A percentile compares a stretch with the other conserved stretches of the same genome.
Evolutionary conservation across 495 filamentous ascomycete genomes (phyloP).

Genomic region (Corynascus novoguineensis): DNA sequence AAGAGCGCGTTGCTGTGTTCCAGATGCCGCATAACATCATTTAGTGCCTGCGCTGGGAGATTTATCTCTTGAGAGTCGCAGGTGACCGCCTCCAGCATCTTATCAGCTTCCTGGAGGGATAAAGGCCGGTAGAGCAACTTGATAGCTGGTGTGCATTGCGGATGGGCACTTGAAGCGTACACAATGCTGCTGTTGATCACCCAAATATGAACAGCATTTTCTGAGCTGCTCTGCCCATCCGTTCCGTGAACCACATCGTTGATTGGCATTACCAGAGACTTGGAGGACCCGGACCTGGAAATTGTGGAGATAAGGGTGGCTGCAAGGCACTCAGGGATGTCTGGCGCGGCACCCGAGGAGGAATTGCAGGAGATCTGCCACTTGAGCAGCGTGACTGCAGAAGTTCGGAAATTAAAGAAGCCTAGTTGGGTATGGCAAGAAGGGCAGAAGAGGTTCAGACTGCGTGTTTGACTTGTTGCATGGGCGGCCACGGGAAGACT

Average conservation of each 20-base stretch:
- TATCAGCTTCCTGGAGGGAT: slow-evolving; percentile 42
- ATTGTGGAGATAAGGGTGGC: slow-evolving; percentile 43
- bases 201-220: slow-evolving; percentile 50
- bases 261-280: slow-evolving; percentile 43
- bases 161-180: slow-evolving; percentile 44
- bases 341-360: slow-evolving; percentile 19
- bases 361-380: slow-evolving; percentile 35
- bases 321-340: slow-evolving; percentile 41
- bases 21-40: slow-evolving; percentile 40
- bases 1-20: slow-evolving; percentile 48
- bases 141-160: slow-evolving; percentile 44
- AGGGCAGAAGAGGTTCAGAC: slow-evolving; percentile 38
- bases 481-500: slow-evolving; percentile 6
- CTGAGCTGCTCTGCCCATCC: slow-evolving; percentile 3
- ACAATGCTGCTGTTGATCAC: slow-evolving; percentile 63
- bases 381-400: slow-evolving; percentile 34
- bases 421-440: slow-evolving; percentile 43
- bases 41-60: slow-evolving; percentile 48
- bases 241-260: slow-evolving; percentile 9
- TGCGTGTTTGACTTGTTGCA: slow-evolving; percentile 11
- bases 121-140: slow-evolving; percentile 59
- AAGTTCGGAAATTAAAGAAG: slow-evolving; percentile 46
- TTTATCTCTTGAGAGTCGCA: slow-evolving; percentile 61
- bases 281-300: slow-evolving; percentile 44
- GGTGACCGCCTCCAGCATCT: slow-evolving; percentile 48